These are phyloP conservation scores for Aspergillus bertholletiae DNA, from an alignment of 495 filamentous ascomycete genomes.

Conservation along the genomic window DNA sequence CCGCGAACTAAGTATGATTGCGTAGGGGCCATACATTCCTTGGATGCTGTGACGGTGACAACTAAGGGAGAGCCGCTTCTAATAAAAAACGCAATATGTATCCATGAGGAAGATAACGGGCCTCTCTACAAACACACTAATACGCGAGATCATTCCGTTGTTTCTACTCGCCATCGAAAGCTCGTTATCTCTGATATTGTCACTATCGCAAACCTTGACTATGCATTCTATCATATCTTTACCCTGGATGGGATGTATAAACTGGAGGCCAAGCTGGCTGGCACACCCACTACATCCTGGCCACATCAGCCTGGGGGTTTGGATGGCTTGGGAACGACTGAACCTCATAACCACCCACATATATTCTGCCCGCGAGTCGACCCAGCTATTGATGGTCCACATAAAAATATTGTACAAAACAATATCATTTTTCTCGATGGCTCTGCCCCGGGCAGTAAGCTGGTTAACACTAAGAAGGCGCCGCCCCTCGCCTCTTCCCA, in stretches of 20 bases:
- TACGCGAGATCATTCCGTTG: conserved; percentile 65
- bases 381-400: conserved; percentile 50
- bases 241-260: conserved; percentile 48
- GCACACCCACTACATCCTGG: conserved; percentile 42
- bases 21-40: conserved; percentile 73
- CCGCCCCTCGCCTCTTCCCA: conserved; percentile 18
- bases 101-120: conserved; percentile 72
- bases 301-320: conserved; percentile 39
- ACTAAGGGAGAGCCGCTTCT: conserved; percentile 55
- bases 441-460: not conserved
- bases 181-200: conserved; percentile 66
- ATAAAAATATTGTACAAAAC: conserved; percentile 47
- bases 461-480: not conserved
- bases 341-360: conserved; percentile 54
- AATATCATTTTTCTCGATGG: conserved; percentile 37
- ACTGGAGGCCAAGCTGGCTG: conserved; percentile 47
- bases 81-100: conserved; percentile 72
- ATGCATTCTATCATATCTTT: conserved; percentile 53
- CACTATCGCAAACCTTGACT: conserved; percentile 63
- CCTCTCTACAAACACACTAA: conserved; percentile 84
- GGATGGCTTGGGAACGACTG: not conserved
- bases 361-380: conserved; percentile 52
- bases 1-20: conserved; percentile 68
- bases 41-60: conserved; percentile 53
- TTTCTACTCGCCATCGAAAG: conserved; percentile 65